Evolutionary conservation across 2,329 filamentous ascomycete species (phyloP).

Genomic region (Neocatenulostroma microsporum): DNA sequence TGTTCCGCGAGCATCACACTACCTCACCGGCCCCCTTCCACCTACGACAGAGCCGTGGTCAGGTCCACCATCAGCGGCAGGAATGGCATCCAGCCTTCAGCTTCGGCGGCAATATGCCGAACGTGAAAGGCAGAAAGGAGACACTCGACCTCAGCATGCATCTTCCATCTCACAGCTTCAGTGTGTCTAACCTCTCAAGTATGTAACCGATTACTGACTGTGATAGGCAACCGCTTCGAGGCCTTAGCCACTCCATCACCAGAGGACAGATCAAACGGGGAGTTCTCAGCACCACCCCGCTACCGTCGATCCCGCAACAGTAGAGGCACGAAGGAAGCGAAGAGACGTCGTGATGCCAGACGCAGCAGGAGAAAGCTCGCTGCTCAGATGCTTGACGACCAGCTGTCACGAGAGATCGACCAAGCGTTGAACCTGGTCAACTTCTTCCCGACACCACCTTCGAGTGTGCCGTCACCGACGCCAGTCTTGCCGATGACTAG

Average conservation of each 20-base stretch:
- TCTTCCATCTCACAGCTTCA: slow-evolving; percentile 13
- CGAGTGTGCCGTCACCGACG: slow-evolving; percentile 3
- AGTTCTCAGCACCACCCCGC: slow-evolving; percentile 8
- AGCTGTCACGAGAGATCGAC: slow-evolving; percentile 24
- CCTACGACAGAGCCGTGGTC: slow-evolving; percentile 13
- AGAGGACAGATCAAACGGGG: slow-evolving; percentile 1
- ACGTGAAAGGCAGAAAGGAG: not conserved
- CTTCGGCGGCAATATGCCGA: slow-evolving; percentile 5
- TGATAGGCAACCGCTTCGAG: slow-evolving; percentile 24
- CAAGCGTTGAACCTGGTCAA: slow-evolving; percentile 17
- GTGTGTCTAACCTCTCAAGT: slow-evolving; percentile 10
- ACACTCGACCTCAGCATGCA: slow-evolving; percentile 22
- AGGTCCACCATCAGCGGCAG: slow-evolving; percentile 1
- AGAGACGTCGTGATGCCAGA: slow-evolving; percentile 24
- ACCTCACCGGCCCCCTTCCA: slow-evolving; percentile 8
- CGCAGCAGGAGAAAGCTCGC: slow-evolving; percentile 21
- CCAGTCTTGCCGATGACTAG: not conserved
- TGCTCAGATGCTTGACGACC: slow-evolving; percentile 24
- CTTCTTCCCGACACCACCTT: slow-evolving; percentile 7
- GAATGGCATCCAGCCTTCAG: not conserved
- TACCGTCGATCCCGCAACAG: slow-evolving; percentile 21
- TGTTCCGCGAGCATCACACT: slow-evolving; percentile 16
- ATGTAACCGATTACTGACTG: slow-evolving; percentile 1
- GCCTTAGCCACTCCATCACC: slow-evolving; percentile 13
- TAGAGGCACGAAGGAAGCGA: slow-evolving; percentile 24